These are phyloP conservation scores for Penicillium verrucosum DNA, from an alignment of 2,329 filamentous ascomycete species.

Conservation along the genomic window DNA sequence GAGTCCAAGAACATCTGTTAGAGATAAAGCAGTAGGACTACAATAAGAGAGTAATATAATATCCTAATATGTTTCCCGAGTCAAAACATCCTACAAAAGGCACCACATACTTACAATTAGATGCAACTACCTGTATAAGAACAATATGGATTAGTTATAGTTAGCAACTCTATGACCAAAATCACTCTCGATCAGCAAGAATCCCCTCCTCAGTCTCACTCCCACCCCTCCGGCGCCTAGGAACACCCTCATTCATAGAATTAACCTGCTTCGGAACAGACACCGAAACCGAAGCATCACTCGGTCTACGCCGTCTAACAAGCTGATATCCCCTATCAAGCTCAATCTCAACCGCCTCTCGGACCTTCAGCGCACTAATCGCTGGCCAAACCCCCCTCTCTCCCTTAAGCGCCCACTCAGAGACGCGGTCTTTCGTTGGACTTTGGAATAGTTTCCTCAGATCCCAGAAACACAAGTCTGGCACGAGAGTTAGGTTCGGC, in stretches of 20 bases:
- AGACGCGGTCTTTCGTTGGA: slow-evolving; percentile 69
- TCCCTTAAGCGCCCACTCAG: slow-evolving; percentile 81
- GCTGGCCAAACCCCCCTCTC: slow-evolving; percentile 91
- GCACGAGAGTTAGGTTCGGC: slow-evolving; percentile 75
- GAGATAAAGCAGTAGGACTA: no score
- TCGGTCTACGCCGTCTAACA: slow-evolving; percentile 53
- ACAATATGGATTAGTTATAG: background rate
- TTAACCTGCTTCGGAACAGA: slow-evolving; percentile 11
- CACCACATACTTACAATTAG: background rate
- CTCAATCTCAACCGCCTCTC: slow-evolving; percentile 83
- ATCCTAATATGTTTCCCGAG: background rate
- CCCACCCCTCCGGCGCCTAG: slow-evolving; percentile 24
- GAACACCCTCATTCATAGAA: slow-evolving; percentile 30
- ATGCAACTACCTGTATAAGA: no score
- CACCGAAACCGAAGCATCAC: slow-evolving; percentile 22
- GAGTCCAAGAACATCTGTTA: no score
- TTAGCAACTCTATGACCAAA: background rate
- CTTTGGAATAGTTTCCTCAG: slow-evolving; percentile 78
- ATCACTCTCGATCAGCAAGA: slow-evolving; percentile 12
- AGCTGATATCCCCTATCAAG: slow-evolving; percentile 81
- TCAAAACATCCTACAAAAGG: background rate
- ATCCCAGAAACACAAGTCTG: slow-evolving; percentile 69
- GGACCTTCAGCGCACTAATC: slow-evolving; percentile 73
- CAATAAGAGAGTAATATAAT: no score
- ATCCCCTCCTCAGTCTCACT: slow-evolving; percentile 21